Base-by-base conservation (phyloP, 225 moss, liverwort and hornwort species). In the Sphagnum tenellum region DNA sequence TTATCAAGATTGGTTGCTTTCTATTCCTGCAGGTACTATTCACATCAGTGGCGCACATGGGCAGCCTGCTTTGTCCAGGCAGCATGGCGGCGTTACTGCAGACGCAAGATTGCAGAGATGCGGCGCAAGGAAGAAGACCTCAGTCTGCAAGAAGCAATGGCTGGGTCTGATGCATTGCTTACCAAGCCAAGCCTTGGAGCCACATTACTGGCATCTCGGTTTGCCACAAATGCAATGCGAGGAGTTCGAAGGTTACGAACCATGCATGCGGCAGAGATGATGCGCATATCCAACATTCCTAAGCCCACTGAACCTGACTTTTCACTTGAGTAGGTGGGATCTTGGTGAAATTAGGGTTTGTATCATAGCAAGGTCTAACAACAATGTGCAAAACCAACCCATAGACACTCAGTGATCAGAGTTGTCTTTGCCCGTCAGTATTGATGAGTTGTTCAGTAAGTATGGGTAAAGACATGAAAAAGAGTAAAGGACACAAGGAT, bases 41-140 rank as follows among this genome's bases (percentile, higher is more conserved):
- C 94, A 53, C 94, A 95, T 73, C 91, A 91, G 71, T 95, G 94
- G 94, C 77, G 94, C 54, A 83, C 89, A 9, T 95, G 94, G 94
- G 94, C 83, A n/a, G 84, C 91, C 4, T 95, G 91, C 59, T 89
- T 95, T 47, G 79, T 95, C 64, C 94, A 95, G 67, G 88, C 82
- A n/a, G 81, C 91, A 3, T 95, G 95, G 95, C 86, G 92, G 91
- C 73, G 91, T 55, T 81, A 86, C 72, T 81, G 81, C 57, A 79
- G 79, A 13, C 85, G 89, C 45, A 86, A 69, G 63, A 63, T 82
- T 13, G 71, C 70, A 5, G 84, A 89, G 59, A 68, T 84, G 59
- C 83, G 87, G 7, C 85, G 83, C 70, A 70, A 78, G 61, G 78
- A 87, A 49, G 94, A 94, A 60, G 89, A 89, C 54, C 77, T 71